Base-by-base conservation (phyloP, 805 yeast genomes). In the Nakazawaea peltata region DNA sequence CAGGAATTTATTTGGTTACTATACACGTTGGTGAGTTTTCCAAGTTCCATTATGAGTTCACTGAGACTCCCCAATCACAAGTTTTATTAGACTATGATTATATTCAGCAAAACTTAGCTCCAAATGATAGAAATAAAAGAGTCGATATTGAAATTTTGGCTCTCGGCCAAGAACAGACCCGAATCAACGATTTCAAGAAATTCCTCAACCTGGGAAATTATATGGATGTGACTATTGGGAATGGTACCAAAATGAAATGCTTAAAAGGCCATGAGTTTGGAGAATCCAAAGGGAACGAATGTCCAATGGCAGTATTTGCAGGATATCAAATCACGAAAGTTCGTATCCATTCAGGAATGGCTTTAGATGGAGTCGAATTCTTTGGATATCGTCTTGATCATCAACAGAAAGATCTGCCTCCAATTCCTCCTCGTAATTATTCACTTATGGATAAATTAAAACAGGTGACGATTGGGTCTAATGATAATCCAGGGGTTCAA, bases 321-420 rank as follows among this genome's bases (percentile, higher is more conserved):
- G 53, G 67, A 12, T 42, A 43, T 11, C 46, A 49, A 5, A 60
- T 82, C 2, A 54, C 50, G n/a, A 65, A 63, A 32, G 69, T 87
- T 1, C 67, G 85, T 38, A 69, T 87, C 0, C 80, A 74, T 44
- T 74, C 78, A 44, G 96, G 95, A 2, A 53, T 59, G 16, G 94
- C 94, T 0, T 56, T 92, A 15, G 95, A 88, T 56, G 97, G 97
- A 4, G 47, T 90, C 12, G 74, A 76, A 38, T 67, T 87, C 23
- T 63, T 53, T 44, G 63, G 61, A 19, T 40, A 28, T 28, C 44
- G 42, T n/a, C 50, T 47, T 7, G 7, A 42, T 48, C 29, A 34
- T 28, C 27, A 10, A 19, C 26, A 28, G 28, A 44, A 34, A 9
- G 34, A 43, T n/a, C 49, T 54, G 13, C 79, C 78, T 1, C 63